Base-by-base conservation (phyloP, 768 basidiomycete genomes). In the Boletus huronensis region DNA sequence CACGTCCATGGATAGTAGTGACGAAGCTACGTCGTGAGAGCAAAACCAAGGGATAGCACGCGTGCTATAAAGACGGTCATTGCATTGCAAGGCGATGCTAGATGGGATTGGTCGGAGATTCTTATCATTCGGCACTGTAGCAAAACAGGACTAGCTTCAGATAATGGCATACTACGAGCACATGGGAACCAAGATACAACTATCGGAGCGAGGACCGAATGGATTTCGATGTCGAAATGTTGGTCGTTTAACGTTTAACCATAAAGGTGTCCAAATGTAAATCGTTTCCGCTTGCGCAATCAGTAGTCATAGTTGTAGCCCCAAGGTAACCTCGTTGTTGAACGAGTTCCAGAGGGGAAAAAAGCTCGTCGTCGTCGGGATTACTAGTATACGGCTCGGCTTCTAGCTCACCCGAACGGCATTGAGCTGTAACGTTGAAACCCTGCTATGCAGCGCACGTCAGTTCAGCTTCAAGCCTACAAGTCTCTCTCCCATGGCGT, bases 391-490 rank as follows among this genome's bases (percentile, higher is more conserved):
- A 0, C 71, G 50, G 57, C 3, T 57, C 43, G 0, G 52, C 34
- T 16, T 34, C 26, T 2, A 11, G 48, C 3, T 50, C 38, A 50
- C 55, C 62, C 6, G 56, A 57, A 42, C 64, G 64, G 62, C 79
- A 81, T 31, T 69, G 67, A 56, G 59, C 57, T 19, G 78, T 78
- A 14, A 78, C 65, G 10, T 62, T 55, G 69, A 55, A 70, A 45
- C 77, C 80, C 71, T 80, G 53, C 3, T 6, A 32, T 7, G 5
- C 6, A 8, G 4, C 4, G n/a, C 36, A 13, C 14, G 29, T 61
- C 28, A 62, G 38, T 17, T 42, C 31, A 14, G 31, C 31, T 32
- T 25, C 5, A 28, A 19, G 34, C 3, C 7, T 31, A 38, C 38
- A 34, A 38, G 5, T 38, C 3, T 11, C 46, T 21, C 2, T 14